Conservation (phyloP, 345 rosid genomes). For the Abelmoschus esculentus region DNA sequence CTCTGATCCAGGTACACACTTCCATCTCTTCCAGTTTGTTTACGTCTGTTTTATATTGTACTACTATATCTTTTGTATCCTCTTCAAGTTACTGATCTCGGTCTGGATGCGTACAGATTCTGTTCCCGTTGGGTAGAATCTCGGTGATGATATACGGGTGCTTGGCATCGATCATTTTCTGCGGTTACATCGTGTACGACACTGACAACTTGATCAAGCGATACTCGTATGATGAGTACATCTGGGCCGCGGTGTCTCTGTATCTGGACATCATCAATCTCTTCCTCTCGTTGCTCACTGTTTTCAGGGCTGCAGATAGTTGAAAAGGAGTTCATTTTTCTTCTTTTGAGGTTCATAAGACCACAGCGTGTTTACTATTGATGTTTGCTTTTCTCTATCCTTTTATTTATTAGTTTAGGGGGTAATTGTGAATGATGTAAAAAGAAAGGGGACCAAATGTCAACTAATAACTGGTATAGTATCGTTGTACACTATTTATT, state of each 20-base stretch:
- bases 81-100: not conserved
- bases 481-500: not conserved
- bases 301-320: constrained; percentile 46
- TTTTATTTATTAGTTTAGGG: not conserved
- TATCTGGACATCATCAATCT: constrained; percentile 58
- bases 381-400: not conserved
- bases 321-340: constrained; percentile 1
- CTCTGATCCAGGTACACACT: constrained; percentile 61
- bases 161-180: constrained; percentile 70
- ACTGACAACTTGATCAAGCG: constrained; percentile 92
- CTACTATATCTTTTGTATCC: not conserved
- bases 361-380: not conserved
- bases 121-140: constrained; percentile 69
- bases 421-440: not conserved
- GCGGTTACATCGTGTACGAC: constrained; percentile 80
- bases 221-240: constrained; percentile 51
- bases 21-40: too few species aligned
- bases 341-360: not conserved
- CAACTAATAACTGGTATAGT: too few species aligned
- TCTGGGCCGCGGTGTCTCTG: constrained; percentile 61
- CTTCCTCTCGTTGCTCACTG: constrained; percentile 43
- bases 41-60: too few species aligned
- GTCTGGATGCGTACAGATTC: constrained; percentile 33
- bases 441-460: not conserved
- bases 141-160: constrained; percentile 81